A percentile compares a stretch with the other conserved stretches of the same genome.
Evolutionary conservation across 2,329 filamentous ascomycete genomes (phyloP).

Genomic region (Monosporascus ibericus): DNA sequence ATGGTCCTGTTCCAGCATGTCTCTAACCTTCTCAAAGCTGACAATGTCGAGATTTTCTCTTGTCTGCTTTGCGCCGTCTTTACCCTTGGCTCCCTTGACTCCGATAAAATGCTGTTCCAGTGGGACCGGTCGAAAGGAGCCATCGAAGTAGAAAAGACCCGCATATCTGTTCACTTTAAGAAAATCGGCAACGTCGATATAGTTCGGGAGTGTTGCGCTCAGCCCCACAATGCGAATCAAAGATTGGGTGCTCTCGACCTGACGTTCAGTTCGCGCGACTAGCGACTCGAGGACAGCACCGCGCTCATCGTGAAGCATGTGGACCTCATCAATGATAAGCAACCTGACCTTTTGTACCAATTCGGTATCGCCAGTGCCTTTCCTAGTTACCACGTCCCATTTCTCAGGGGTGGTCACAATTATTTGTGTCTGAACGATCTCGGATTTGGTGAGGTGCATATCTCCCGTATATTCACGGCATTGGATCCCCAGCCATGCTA

Average conservation of each 20-base stretch:
- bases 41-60: constrained; percentile 84
- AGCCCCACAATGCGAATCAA: constrained; percentile 94
- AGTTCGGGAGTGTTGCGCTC: constrained; percentile 93
- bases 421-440: constrained; percentile 93
- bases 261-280: constrained; percentile 87
- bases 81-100: constrained; percentile 91
- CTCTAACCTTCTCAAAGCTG: constrained; percentile 88
- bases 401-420: constrained; percentile 99
- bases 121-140: constrained; percentile 90
- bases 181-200: constrained; percentile 93
- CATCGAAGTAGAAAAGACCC: constrained; percentile 94
- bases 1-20: constrained; percentile 88
- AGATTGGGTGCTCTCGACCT: constrained; percentile 97
- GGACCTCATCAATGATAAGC: constrained; percentile 96
- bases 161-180: constrained; percentile 90
- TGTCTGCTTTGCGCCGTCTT: constrained; percentile 71
- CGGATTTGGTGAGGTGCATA: constrained; percentile 96
- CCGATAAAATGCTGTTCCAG: constrained; percentile 97
- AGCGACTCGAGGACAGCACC: constrained; percentile 94
- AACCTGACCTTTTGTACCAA: constrained; percentile 94
- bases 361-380: constrained; percentile 95
- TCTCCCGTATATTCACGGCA: constrained; percentile 94
- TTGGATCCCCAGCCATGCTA: constrained; percentile 89
- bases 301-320: constrained; percentile 98
- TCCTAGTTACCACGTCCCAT: constrained; percentile 97